phyloP scores from a whole-genome alignment of 2,329 filamentous ascomycete genomes.

The Hortaea werneckii region DNA sequence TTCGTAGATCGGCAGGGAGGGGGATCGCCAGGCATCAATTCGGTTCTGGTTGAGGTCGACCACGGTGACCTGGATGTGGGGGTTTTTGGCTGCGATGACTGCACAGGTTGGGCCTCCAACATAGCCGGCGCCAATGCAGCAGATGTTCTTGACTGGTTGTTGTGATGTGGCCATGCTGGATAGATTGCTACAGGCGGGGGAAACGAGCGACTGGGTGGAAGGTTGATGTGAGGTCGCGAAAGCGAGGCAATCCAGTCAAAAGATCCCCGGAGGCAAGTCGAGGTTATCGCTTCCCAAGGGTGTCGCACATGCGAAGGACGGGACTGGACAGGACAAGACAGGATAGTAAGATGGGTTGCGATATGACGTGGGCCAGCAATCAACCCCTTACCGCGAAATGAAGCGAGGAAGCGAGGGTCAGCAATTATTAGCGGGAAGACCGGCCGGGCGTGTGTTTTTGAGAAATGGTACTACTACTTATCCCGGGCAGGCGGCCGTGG shows the following conservation, averaged over 20 bases:
- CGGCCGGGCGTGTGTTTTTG: neutral
- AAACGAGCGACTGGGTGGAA: neutral
- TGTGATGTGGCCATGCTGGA: neutral
- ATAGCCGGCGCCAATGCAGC: constrained; percentile 67
- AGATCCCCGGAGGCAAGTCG: too few species aligned
- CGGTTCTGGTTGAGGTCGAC: constrained; percentile 57
- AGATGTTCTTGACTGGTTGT: constrained; percentile 41
- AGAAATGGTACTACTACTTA: neutral
- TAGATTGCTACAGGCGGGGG: too few species aligned
- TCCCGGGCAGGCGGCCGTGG: too few species aligned
- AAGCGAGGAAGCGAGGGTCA: neutral
- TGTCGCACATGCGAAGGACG: neutral
- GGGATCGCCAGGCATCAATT: constrained; percentile 64
- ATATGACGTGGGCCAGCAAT: neutral
- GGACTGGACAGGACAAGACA: too few species aligned
- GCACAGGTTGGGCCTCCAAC: constrained; percentile 68
- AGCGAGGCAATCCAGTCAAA: too few species aligned
- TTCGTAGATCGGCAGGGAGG: constrained; percentile 65
- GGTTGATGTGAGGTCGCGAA: too few species aligned
- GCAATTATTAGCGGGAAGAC: neutral
- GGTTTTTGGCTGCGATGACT: constrained; percentile 64
- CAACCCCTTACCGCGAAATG: neutral
- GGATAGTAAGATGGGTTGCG: neutral
- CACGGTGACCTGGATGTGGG: constrained; percentile 60
- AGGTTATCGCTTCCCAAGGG: neutral